Percentiles rank a stretch among this genome's conserved stretches.
Evolutionary conservation across 352 stramenopile genomes (phyloP).

Genomic region (Sclerospora graminicola): DNA sequence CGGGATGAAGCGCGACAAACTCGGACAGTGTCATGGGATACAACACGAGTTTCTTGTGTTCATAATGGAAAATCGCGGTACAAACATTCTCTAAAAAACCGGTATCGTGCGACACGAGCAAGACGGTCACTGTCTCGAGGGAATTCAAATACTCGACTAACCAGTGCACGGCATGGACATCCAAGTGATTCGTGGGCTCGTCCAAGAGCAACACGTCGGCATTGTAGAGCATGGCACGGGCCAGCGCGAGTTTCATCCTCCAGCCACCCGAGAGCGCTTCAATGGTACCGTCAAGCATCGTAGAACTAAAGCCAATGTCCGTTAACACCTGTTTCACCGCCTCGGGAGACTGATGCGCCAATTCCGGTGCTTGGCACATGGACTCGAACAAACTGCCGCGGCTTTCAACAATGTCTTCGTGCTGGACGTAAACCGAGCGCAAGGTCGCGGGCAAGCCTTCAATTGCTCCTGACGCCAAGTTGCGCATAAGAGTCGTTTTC

Average conservation of each 20-base stretch:
- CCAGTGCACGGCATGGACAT: slow-evolving; percentile 97
- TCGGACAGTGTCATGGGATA: slow-evolving; percentile 82
- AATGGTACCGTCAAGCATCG: slow-evolving; percentile 89
- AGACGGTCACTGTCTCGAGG: slow-evolving; percentile 89
- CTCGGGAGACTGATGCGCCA: slow-evolving; percentile 61
- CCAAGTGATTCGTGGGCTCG: slow-evolving; percentile 92
- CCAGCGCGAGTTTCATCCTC: slow-evolving; percentile 96
- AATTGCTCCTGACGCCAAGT: slow-evolving; percentile 84
- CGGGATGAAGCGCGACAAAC: slow-evolving; percentile 87
- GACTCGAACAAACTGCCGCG: slow-evolving; percentile 58
- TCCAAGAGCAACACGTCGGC: slow-evolving; percentile 93
- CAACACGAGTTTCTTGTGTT: slow-evolving; percentile 93
- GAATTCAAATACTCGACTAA: slow-evolving; percentile 95
- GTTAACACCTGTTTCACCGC: slow-evolving; percentile 71
- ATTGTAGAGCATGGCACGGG: slow-evolving; percentile 90
- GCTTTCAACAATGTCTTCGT: slow-evolving; percentile 92
- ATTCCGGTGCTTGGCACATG: slow-evolving; percentile 56
- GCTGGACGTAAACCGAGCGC: slow-evolving; percentile 94
- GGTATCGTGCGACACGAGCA: slow-evolving; percentile 97
- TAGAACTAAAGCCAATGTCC: slow-evolving; percentile 90
- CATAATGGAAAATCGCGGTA: slow-evolving; percentile 94
- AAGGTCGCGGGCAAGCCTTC: slow-evolving; percentile 87
- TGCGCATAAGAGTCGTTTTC: slow-evolving; percentile 93
- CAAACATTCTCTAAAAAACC: slow-evolving; percentile 95
- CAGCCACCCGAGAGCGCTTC: slow-evolving; percentile 91